A percentile compares a stretch with the other conserved stretches of the same genome.
phyloP scores from a whole-genome alignment of 495 filamentous ascomycete species.

The Collariella sp. region DNA sequence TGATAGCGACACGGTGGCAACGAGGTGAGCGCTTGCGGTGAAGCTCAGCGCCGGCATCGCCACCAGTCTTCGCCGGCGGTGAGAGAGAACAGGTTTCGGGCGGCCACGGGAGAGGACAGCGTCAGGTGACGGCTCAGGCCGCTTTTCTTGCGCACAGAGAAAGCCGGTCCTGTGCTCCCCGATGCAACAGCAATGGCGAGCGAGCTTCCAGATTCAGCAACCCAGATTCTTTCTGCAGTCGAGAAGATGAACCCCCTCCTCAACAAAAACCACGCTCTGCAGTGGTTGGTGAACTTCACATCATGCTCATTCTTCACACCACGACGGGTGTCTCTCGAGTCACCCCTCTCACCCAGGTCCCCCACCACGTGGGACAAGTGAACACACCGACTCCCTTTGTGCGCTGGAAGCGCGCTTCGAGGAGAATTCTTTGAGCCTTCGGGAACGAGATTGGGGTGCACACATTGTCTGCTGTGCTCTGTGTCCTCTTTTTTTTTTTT shows the following conservation, averaged over 20 bases:
- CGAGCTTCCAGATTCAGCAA: background rate
- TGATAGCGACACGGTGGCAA: background rate
- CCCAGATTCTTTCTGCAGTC: background rate
- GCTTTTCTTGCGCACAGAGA: background rate
- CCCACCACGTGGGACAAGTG: conserved; percentile 4
- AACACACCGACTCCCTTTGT: background rate
- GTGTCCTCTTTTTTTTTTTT: background rate
- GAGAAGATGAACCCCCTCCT: background rate
- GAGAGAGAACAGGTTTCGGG: background rate
- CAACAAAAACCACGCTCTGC: background rate
- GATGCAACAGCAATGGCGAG: background rate
- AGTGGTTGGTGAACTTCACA: no score
- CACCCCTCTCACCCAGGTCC: background rate
- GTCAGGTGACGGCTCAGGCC: background rate
- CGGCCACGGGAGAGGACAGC: background rate
- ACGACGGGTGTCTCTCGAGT: background rate
- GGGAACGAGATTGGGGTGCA: background rate
- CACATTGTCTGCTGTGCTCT: background rate
- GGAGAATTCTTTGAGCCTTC: background rate
- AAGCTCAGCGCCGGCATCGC: background rate
- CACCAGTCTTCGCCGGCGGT: background rate
- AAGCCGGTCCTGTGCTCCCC: conserved; percentile 6
- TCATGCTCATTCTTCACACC: background rate
- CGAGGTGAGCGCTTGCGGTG: background rate
- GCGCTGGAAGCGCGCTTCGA: background rate